These are phyloP conservation scores for Byssochlamys sp. DNA, from an alignment of 2,329 filamentous ascomycete genomes.

Conservation along the genomic window DNA sequence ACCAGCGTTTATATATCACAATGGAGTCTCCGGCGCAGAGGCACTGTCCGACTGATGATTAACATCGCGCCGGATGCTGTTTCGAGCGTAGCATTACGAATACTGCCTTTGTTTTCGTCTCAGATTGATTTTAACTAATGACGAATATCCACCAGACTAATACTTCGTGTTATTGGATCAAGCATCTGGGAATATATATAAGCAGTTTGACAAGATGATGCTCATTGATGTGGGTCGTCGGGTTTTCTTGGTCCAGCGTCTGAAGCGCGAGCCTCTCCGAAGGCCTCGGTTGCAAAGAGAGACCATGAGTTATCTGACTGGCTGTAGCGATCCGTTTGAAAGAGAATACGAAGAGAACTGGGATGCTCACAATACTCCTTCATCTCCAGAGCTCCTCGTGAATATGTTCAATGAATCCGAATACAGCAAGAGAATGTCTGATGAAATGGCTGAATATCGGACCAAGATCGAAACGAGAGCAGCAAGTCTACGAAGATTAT, in stretches of 20 bases:
- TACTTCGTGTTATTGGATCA: constrained; percentile 64
- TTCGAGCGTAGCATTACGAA: no score
- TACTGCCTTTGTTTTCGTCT: no score
- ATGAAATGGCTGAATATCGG: constrained; percentile 63
- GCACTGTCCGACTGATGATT: no score
- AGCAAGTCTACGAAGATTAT: constrained; percentile 40
- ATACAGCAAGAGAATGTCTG: constrained; percentile 46
- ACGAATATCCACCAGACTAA: constrained; percentile 56
- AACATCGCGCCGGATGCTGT: no score
- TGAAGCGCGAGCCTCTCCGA: constrained; percentile 58
- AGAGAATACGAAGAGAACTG: constrained; percentile 47
- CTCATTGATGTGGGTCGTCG: constrained; percentile 60
- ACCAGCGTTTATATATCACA: no score
- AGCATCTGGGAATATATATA: constrained; percentile 44
- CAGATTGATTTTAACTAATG: constrained; percentile 17
- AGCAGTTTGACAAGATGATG: constrained; percentile 59
- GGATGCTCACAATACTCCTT: constrained; percentile 45
- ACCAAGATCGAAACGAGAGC: constrained; percentile 52
- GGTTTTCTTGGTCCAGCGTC: constrained; percentile 58
- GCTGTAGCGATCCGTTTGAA: constrained; percentile 56
- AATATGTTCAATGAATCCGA: constrained; percentile 42
- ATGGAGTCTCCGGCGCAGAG: no score
- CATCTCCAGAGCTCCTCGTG: constrained; percentile 49
- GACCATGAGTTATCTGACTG: constrained; percentile 66
- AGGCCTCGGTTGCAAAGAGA: constrained; percentile 62